Conservation (phyloP, 306 rosid species). For the Ormosia semicastrata region DNA sequence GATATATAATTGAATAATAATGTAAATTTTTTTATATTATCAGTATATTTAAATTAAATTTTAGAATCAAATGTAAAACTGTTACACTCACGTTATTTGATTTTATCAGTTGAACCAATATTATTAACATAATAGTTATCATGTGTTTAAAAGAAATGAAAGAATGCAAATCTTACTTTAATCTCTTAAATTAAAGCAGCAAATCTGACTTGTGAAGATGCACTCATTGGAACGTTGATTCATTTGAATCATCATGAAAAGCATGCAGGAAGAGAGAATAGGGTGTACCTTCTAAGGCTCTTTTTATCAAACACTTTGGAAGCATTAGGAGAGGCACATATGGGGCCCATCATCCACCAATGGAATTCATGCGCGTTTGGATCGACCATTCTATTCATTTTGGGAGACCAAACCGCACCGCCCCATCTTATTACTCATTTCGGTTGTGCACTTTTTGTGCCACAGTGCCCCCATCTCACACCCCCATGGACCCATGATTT, state of each 20-base stretch:
- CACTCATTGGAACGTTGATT: conserved; percentile 46
- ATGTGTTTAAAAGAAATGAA: not conserved
- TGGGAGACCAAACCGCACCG: conserved; percentile 51
- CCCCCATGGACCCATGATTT: not conserved
- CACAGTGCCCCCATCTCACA: not conserved
- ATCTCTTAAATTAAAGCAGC: not conserved
- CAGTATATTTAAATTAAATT: no score
- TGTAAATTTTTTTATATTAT: no score
- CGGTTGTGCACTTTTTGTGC: conserved; percentile 13
- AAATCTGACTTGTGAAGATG: conserved; percentile 18
- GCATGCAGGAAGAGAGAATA: not conserved
- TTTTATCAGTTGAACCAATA: not conserved
- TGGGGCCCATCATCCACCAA: conserved; percentile 46
- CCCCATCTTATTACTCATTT: conserved; percentile 43
- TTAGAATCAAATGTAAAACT: not conserved
- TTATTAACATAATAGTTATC: not conserved
- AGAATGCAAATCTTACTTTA: not conserved
- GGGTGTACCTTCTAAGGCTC: not conserved
- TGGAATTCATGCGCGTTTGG: conserved; percentile 39
- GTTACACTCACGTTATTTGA: no score
- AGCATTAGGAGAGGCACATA: not conserved
- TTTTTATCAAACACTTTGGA: conserved; percentile 24
- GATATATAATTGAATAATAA: no score
- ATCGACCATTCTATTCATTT: conserved; percentile 31
- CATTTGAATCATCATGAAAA: conserved; percentile 30